Base-by-base conservation (phyloP, 2,329 filamentous ascomycete genomes). In the Allantophomopsis lycopodina region DNA sequence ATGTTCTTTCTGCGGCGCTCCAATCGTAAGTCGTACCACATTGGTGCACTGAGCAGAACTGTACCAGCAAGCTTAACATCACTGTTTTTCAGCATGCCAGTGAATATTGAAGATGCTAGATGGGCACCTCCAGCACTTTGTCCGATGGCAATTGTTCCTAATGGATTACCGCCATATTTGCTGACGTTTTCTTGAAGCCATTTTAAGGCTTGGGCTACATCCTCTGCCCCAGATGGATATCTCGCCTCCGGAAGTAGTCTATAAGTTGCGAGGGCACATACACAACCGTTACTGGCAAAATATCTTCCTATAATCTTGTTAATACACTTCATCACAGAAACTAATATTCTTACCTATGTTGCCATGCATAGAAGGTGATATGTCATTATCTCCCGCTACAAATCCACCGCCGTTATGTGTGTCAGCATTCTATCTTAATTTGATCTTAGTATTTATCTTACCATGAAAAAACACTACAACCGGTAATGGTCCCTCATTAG, bases 261-360 rank as follows among this genome's bases (percentile, higher is more conserved):
- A 35, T 55, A 51, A 8, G 43, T 55, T 30, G 44, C 38, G 2
- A 47, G 47, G 42, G 48, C 49, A 36, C 51, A 51, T 43, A 53
- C 44, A 40, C 41, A 47, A 35, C 40, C 48, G 42, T 53, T 48
- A 16, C 42, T 50, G 36, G 42, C 42, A n/a, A 50, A 50, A 37
- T 42, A 47, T 2, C 48, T 50, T 8, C 52, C 50, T 47, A 44
- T 35, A 18, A 32, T 17, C 16, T 34, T 15, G 14, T 34, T 8
- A 18, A 34, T 7, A 18, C 7, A 10, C 16, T 14, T 13, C 12
- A 34, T 14, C 12, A 14, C 7, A 34, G 13, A 8, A 14, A 34
- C 3, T 7, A 7, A 12, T 8, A 12, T 14, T 15, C 28, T 31
- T 38, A 46, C 46, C 44, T 8, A 47, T 40, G 12, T 48, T 42